Percentiles rank a stretch among this genome's conserved stretches.
Evolutionary conservation across 1,284 basidiomycete species (phyloP).

Genomic region (Pseudozyma sp.): DNA sequence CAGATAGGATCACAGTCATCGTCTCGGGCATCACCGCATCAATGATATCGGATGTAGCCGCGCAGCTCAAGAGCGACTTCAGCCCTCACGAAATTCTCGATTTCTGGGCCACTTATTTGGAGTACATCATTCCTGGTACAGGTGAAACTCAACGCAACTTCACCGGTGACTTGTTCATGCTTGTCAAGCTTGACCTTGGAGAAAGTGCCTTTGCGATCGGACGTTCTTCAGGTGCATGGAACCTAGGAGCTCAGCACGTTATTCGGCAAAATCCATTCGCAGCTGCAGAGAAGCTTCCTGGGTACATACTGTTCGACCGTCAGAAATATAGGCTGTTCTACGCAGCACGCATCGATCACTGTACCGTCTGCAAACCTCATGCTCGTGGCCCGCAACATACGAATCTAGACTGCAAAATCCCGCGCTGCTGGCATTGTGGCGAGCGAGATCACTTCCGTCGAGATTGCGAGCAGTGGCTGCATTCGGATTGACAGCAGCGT

Average conservation of each 20-base stretch:
- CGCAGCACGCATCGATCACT: neutral
- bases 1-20: neutral
- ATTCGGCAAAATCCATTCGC: too few relatives aligned
- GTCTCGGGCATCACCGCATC: neutral
- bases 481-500: too few relatives aligned
- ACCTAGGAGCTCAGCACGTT: too few relatives aligned
- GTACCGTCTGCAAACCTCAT: neutral
- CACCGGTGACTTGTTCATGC: constrained; percentile 5
- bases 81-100: neutral
- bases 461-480: too few relatives aligned
- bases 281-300: neutral
- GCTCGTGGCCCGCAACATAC: neutral
- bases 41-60: neutral
- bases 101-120: neutral
- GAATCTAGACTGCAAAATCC: neutral
- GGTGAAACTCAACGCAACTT: neutral
- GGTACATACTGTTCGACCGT: neutral
- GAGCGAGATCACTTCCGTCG: neutral
- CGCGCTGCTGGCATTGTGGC: neutral
- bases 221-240: too few relatives aligned
- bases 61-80: neutral
- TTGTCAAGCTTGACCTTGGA: constrained; percentile 4
- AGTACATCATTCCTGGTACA: neutral
- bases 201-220: too few relatives aligned
- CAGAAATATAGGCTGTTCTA: neutral